Conservation (phyloP, 2,329 filamentous ascomycete species). For the Huntiella bhutanensis region DNA sequence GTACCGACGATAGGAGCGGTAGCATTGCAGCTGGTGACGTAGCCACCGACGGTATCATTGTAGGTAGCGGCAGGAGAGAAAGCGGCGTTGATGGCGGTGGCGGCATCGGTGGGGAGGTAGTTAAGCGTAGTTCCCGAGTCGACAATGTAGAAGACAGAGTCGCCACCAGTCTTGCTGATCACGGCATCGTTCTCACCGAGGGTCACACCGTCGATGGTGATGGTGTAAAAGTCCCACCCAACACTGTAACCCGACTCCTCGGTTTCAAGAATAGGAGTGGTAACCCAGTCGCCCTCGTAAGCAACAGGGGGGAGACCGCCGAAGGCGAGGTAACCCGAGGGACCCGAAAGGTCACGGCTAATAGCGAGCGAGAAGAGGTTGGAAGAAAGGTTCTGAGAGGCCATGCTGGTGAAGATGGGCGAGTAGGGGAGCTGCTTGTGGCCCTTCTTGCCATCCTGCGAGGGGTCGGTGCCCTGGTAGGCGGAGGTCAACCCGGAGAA, state of each 20-base stretch:
- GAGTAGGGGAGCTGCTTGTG: constrained; percentile 3
- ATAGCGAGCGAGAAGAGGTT: constrained; percentile 7
- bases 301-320: constrained; percentile 8
- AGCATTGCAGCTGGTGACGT: constrained; percentile 15
- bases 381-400: not conserved
- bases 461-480: constrained; percentile 1
- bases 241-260: not conserved
- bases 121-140: constrained; percentile 17
- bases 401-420: constrained; percentile 8
- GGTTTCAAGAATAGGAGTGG: constrained; percentile 4
- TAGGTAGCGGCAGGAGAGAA: constrained; percentile 14
- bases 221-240: constrained; percentile 10
- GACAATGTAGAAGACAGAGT: constrained; percentile 12
- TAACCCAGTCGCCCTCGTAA: constrained; percentile 4
- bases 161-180: constrained; percentile 12
- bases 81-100: constrained; percentile 16
- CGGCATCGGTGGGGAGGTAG: constrained; percentile 15
- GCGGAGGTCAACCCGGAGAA: constrained; percentile 7
- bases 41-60: constrained; percentile 15
- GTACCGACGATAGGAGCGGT: constrained; percentile 17
- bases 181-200: constrained; percentile 9
- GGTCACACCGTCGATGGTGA: constrained; percentile 14
- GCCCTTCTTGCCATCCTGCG: not conserved
- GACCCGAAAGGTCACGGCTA: not conserved
- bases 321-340: constrained; percentile 7